Evolutionary conservation across 2,329 filamentous ascomycete genomes (phyloP).

Genomic region (Lachnellula suecica): DNA sequence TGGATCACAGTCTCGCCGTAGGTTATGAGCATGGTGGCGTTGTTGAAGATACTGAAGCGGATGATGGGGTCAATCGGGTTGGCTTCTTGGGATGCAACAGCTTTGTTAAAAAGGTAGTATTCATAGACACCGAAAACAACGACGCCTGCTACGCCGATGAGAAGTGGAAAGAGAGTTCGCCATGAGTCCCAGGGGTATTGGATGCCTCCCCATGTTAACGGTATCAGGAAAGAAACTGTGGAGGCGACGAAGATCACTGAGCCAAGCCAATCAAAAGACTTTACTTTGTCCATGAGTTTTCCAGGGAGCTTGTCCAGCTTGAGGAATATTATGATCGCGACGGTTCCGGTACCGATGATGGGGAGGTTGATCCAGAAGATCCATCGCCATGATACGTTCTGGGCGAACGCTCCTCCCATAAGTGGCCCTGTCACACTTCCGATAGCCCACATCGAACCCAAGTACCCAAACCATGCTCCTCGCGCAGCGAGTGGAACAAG

Average conservation of each 20-base stretch:
- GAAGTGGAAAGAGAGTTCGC: constrained; percentile 60
- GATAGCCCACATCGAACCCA: constrained; percentile 48
- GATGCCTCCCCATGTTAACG: constrained; percentile 64
- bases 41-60: constrained; percentile 43
- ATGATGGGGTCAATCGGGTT: constrained; percentile 35
- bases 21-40: constrained; percentile 47
- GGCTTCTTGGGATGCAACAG: constrained; percentile 23
- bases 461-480: constrained; percentile 37
- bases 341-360: constrained; percentile 24
- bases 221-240: constrained; percentile 58
- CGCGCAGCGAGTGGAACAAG: constrained; percentile 43
- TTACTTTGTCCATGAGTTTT: constrained; percentile 32
- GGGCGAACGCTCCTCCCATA: constrained; percentile 53
- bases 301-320: constrained; percentile 25
- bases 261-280: constrained; percentile 62
- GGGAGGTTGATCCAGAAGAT: constrained; percentile 53
- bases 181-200: constrained; percentile 64
- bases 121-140: constrained; percentile 55
- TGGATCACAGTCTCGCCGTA: constrained; percentile 56
- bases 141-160: constrained; percentile 53
- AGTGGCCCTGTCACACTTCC: constrained; percentile 53
- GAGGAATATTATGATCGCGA: constrained; percentile 28
- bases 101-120: constrained; percentile 22
- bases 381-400: constrained; percentile 57
- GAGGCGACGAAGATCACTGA: constrained; percentile 59